Evolutionary conservation across 23 red algal genomes (phyloP).

Genomic region (Chondrus crispus): DNA sequence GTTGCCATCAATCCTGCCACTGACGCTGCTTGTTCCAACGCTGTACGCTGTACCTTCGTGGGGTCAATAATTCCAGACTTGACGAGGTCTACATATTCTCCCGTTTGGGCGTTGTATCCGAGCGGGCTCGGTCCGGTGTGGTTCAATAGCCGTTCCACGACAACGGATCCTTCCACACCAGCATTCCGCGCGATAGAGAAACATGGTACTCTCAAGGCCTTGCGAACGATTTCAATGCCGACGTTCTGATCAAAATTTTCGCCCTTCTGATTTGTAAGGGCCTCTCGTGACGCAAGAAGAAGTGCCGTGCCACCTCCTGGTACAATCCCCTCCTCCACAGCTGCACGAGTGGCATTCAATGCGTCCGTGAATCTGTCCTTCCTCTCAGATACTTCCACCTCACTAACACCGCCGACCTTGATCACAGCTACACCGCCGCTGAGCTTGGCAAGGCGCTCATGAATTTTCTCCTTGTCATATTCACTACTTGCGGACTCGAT

Average conservation of each 20-base stretch:
- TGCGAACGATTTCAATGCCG: constrained; percentile 94
- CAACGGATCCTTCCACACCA: constrained; percentile 88
- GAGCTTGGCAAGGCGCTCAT: constrained; percentile 92
- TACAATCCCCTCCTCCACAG: constrained; percentile 99
- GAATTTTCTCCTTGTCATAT: constrained; percentile 99
- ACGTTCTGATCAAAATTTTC: constrained; percentile 97
- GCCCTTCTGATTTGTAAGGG: constrained; percentile 71
- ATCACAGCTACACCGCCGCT: constrained; percentile 98
- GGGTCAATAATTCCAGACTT: constrained; percentile 93
- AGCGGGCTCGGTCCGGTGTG: background rate
- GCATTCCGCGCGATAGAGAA: constrained; percentile 89
- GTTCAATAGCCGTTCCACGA: constrained; percentile 87
- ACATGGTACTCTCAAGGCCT: constrained; percentile 84
- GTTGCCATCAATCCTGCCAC: constrained; percentile 94
- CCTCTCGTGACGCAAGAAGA: constrained; percentile 57
- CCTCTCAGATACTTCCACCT: constrained; percentile 90
- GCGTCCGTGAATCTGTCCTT: constrained; percentile 97
- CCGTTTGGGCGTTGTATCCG: constrained; percentile 83
- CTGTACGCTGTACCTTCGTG: constrained; percentile 93
- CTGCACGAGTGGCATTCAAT: constrained; percentile 94
- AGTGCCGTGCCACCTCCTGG: constrained; percentile 96
- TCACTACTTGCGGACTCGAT: constrained; percentile 81
- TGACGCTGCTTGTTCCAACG: constrained; percentile 85
- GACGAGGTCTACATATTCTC: constrained; percentile 76
- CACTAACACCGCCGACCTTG: constrained; percentile 90